Evolutionary conservation across 495 filamentous ascomycete species (phyloP).

Genomic region (Xylaria flabelliformis): DNA sequence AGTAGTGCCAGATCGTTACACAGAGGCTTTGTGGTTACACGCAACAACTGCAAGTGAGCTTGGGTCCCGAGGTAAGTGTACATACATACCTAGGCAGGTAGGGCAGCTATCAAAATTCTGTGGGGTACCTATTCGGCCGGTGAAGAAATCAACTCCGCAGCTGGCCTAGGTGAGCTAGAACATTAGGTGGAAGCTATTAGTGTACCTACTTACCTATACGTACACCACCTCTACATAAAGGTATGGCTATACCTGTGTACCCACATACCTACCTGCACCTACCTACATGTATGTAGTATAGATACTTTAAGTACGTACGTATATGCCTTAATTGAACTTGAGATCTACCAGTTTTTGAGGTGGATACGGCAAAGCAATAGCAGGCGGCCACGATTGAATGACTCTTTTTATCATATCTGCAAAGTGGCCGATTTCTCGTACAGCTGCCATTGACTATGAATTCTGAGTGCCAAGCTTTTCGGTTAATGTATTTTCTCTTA

Average conservation of each 20-base stretch:
- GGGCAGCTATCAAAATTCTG: conserved; percentile 8
- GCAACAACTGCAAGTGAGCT: background rate
- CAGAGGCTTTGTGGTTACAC: conserved; percentile 13
- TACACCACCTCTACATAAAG: too few relatives aligned
- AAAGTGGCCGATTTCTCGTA: conserved; percentile 5
- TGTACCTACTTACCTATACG: background rate
- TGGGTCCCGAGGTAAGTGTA: background rate
- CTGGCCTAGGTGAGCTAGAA: conserved; percentile 1
- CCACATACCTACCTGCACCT: too few relatives aligned
- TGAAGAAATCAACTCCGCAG: background rate
- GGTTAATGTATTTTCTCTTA: conserved; percentile 10
- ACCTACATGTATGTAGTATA: too few relatives aligned
- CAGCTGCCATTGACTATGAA: background rate
- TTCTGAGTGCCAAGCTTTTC: conserved; percentile 17
- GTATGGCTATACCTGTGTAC: background rate
- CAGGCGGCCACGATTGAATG: conserved; percentile 24
- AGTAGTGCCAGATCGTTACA: conserved; percentile 1
- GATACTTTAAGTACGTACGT: too few relatives aligned
- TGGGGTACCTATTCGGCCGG: conserved; percentile 5
- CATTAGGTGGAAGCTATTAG: background rate
- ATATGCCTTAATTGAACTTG: background rate
- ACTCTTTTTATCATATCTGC: conserved; percentile 1
- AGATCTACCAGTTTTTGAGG: background rate
- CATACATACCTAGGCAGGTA: background rate
- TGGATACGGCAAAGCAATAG: conserved; percentile 11